phyloP scores from a whole-genome alignment of 176 grass and related monocot species.

The Elymus sibiricus region DNA sequence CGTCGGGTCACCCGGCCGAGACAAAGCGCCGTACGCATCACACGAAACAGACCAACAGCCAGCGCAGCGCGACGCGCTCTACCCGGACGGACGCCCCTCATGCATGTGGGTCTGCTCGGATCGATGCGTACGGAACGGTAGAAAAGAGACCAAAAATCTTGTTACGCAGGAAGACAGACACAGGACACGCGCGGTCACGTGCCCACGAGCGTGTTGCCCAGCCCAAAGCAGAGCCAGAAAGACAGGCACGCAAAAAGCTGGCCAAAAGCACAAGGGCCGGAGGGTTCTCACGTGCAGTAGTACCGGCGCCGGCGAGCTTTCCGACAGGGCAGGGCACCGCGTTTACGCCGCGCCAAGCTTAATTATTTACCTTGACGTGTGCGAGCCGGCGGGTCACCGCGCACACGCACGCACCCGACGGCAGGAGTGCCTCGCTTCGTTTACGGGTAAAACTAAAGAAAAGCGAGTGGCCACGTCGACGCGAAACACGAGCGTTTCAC shows the following conservation, averaged over 20 bases:
- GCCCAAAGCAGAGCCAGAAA: no score
- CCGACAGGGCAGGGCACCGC: not conserved
- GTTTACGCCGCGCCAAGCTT: not conserved
- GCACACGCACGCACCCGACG: no score
- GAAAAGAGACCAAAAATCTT: not conserved
- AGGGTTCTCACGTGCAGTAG: not conserved
- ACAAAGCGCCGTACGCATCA: no score
- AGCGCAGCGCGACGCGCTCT: no score
- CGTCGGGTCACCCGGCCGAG: no score
- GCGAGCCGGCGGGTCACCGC: not conserved
- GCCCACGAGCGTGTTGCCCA: no score
- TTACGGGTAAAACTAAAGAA: not conserved
- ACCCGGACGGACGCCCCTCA: no score
- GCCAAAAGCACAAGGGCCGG: not conserved
- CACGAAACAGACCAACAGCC: no score
- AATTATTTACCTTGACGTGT: not conserved
- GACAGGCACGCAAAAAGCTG: not conserved
- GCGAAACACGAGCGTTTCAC: not conserved
- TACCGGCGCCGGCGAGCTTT: not conserved
- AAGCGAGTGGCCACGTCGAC: no score
- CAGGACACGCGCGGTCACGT: not conserved
- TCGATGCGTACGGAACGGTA: not conserved
- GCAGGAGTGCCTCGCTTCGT: not conserved
- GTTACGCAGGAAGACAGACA: not conserved
- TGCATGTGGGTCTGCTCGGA: not conserved